Evolutionary conservation across 2,329 filamentous ascomycete species (phyloP).

Genomic region (Venturia effusa): DNA sequence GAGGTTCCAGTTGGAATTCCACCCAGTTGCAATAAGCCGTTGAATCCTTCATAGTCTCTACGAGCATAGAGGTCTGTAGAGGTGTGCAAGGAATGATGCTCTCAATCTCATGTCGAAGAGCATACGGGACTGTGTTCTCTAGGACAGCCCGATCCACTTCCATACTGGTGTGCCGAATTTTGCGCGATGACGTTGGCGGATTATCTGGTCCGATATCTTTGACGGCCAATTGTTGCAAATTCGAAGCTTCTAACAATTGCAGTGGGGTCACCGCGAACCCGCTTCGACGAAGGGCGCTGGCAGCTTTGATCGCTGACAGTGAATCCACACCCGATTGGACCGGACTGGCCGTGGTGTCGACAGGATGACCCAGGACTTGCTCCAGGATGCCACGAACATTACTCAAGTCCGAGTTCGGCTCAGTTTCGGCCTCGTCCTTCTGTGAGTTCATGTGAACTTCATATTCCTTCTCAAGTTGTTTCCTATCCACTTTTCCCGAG

Average conservation of each 20-base stretch:
- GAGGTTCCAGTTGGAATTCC: constrained; percentile 45
- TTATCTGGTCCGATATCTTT: not conserved
- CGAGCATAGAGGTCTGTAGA: constrained; percentile 70
- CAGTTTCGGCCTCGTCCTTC: not conserved
- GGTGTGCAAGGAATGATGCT: constrained; percentile 53
- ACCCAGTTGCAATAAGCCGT: constrained; percentile 70
- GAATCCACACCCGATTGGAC: constrained; percentile 55
- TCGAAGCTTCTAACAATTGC: constrained; percentile 41
- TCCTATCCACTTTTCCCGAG: constrained; percentile 75
- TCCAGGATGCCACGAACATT: constrained; percentile 33
- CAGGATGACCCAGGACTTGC: constrained; percentile 28
- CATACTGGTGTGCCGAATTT: not conserved
- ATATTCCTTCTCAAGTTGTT: constrained; percentile 48
- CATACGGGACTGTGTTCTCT: not conserved
- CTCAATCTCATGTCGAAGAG: constrained; percentile 17
- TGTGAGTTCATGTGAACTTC: not conserved
- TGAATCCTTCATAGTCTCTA: constrained; percentile 52
- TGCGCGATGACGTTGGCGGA: not conserved
- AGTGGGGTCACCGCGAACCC: constrained; percentile 48
- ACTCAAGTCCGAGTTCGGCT: not conserved
- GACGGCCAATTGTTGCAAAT: not conserved
- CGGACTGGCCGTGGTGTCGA: constrained; percentile 34
- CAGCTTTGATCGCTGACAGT: constrained; percentile 49
- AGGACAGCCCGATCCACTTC: not conserved
- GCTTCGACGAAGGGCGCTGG: constrained; percentile 48